phyloP scores from a whole-genome alignment of 225 moss, liverwort and hornwort genomes.

The Lunularia cruciata region DNA sequence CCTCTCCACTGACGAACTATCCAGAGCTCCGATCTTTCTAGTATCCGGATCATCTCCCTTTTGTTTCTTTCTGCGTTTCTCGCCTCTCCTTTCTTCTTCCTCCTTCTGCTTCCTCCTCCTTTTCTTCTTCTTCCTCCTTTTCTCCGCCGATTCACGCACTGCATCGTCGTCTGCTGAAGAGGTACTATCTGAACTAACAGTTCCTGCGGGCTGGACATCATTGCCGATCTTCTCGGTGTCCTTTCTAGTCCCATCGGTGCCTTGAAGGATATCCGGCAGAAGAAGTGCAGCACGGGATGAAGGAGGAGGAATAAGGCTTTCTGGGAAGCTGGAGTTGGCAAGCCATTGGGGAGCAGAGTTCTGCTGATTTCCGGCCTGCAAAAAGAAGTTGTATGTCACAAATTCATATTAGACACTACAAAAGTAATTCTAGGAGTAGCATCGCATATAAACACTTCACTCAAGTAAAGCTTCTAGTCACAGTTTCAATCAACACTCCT shows the following conservation, averaged over 20 bases:
- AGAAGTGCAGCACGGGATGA: neutral
- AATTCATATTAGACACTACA: neutral
- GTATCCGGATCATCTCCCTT: slow-evolving; percentile 45
- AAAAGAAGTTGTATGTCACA: neutral
- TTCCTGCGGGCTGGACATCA: slow-evolving; percentile 28
- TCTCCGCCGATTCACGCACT: slow-evolving; percentile 31
- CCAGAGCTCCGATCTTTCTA: slow-evolving; percentile 55
- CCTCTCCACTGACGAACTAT: slow-evolving; percentile 52
- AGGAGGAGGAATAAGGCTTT: slow-evolving; percentile 55
- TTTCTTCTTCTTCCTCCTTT: slow-evolving; percentile 54
- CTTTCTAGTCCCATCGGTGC: slow-evolving; percentile 25
- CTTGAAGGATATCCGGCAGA: neutral
- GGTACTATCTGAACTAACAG: slow-evolving; percentile 41
- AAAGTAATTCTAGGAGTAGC: neutral
- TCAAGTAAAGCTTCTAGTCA: neutral
- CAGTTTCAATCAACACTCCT: neutral
- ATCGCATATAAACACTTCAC: neutral
- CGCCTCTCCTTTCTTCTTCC: slow-evolving; percentile 38
- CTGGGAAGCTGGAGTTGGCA: slow-evolving; percentile 75
- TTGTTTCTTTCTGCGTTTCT: slow-evolving; percentile 38
- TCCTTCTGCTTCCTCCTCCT: slow-evolving; percentile 50
- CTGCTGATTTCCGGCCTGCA: slow-evolving; percentile 41
- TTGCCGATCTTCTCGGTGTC: slow-evolving; percentile 27
- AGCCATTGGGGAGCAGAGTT: slow-evolving; percentile 52
- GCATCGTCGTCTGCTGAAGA: slow-evolving; percentile 42